Conservation (phyloP, 2,329 filamentous ascomycete species). For the Colletotrichum sansevieriae region DNA sequence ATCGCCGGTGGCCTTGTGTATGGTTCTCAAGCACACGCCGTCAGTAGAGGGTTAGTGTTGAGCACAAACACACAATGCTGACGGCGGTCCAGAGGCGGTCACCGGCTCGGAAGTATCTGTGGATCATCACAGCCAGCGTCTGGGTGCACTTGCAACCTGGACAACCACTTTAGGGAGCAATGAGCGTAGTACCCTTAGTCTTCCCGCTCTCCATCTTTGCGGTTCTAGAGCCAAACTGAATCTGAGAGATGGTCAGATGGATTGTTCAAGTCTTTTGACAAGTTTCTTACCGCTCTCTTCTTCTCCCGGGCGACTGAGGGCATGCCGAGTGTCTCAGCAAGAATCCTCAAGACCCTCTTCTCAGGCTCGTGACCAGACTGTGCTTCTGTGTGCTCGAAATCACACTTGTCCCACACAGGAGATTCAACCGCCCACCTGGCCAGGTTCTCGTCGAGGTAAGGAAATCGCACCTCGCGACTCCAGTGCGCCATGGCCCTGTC, state of each 20-base stretch:
- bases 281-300: conserved; percentile 81
- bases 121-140: conserved; percentile 72
- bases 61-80: conserved; percentile 63
- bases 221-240: conserved; percentile 85
- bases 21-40: conserved; percentile 44
- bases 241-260: conserved; percentile 58
- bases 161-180: conserved; percentile 55
- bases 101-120: conserved; percentile 82
- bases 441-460: conserved; percentile 88
- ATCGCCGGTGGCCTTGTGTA: conserved; percentile 51
- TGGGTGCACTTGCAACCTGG: conserved; percentile 23
- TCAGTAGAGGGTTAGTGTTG: conserved; percentile 59
- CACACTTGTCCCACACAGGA: conserved; percentile 88
- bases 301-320: conserved; percentile 81
- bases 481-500: conserved; percentile 92
- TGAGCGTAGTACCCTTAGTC: conserved; percentile 76
- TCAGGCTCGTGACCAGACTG: conserved; percentile 73
- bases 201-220: conserved; percentile 83
- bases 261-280: too few relatives aligned
- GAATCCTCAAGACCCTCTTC: conserved; percentile 83
- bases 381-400: conserved; percentile 65
- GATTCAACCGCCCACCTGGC: conserved; percentile 82
- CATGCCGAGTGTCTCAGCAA: conserved; percentile 83
- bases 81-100: conserved; percentile 44
- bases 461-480: conserved; percentile 89